These are phyloP conservation scores for Hippophae tibetana DNA, from an alignment of 306 rosid genomes.

Conservation along the genomic window DNA sequence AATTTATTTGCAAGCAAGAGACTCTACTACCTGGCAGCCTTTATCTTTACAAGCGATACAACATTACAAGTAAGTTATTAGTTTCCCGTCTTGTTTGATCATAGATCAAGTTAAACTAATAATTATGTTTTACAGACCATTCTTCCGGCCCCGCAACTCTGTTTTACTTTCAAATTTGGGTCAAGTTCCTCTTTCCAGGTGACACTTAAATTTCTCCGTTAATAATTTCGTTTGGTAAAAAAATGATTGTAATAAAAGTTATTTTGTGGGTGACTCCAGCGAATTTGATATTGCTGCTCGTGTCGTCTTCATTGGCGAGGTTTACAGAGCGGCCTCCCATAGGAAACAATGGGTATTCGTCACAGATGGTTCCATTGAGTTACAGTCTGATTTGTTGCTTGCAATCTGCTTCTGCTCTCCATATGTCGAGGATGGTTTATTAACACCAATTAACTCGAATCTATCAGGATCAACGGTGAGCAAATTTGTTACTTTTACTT, in stretches of 20 bases:
- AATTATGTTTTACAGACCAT: slow-evolving; percentile 40
- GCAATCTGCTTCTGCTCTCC: slow-evolving; percentile 78
- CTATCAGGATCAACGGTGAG: slow-evolving; percentile 70
- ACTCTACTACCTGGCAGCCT: slow-evolving; percentile 64
- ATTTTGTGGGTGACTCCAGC: slow-evolving; percentile 22
- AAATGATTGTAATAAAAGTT: background rate
- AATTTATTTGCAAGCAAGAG: slow-evolving; percentile 58
- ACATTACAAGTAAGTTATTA: slow-evolving; percentile 42
- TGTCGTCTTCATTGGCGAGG: slow-evolving; percentile 72
- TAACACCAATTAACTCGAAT: slow-evolving; percentile 49
- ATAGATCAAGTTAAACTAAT: slow-evolving; percentile 12
- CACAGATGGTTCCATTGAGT: slow-evolving; percentile 61
- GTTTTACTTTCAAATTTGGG: slow-evolving; percentile 50
- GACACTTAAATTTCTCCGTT: slow-evolving; percentile 15
- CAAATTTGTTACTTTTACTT: slow-evolving; percentile 1
- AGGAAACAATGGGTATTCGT: slow-evolving; percentile 85
- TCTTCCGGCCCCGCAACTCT: slow-evolving; percentile 45
- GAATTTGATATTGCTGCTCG: slow-evolving; percentile 73
- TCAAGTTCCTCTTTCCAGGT: slow-evolving; percentile 65
- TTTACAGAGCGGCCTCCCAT: slow-evolving; percentile 38
- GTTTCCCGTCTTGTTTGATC: slow-evolving; percentile 3
- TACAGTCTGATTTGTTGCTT: slow-evolving; percentile 46
- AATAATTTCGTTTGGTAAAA: slow-evolving; percentile 11
- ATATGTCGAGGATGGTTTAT: slow-evolving; percentile 35
- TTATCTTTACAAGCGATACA: slow-evolving; percentile 40